Conservation (phyloP, 495 filamentous ascomycete genomes). For the Ramalina intermedia region DNA sequence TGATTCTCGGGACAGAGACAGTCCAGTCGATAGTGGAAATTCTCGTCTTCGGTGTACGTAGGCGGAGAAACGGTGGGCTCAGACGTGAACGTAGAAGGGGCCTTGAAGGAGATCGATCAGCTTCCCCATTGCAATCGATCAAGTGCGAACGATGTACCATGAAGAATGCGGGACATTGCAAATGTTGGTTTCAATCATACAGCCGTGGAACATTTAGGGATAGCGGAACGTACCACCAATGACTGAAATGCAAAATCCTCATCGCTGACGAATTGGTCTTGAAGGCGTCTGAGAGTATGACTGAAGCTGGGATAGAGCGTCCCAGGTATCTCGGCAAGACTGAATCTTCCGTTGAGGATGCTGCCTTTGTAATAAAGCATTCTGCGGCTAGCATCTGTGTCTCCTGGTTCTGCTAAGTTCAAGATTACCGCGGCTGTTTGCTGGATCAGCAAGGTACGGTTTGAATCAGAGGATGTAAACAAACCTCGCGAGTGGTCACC, state of each 20-base stretch:
- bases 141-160: too few species aligned
- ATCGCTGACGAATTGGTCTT: slow-evolving; percentile 7
- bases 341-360: slow-evolving; percentile 5
- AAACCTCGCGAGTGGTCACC: slow-evolving; percentile 15
- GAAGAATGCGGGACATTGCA: too few species aligned
- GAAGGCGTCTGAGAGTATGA: slow-evolving; percentile 10
- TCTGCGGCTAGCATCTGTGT: slow-evolving; percentile 9
- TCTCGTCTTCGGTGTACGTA: slow-evolving; percentile 27
- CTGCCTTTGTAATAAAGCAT: slow-evolving; percentile 7
- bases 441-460: background rate
- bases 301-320: slow-evolving; percentile 32
- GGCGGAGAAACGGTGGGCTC: slow-evolving; percentile 26
- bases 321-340: slow-evolving; percentile 50
- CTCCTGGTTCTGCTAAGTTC: slow-evolving; percentile 9
- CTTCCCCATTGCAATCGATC: too few species aligned
- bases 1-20: slow-evolving; percentile 19
- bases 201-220: too few species aligned
- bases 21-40: slow-evolving; percentile 31
- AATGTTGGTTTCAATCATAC: too few species aligned
- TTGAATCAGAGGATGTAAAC: background rate
- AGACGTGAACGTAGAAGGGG: slow-evolving; percentile 20
- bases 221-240: slow-evolving; percentile 19
- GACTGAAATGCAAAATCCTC: slow-evolving; percentile 38
- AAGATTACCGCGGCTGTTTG: slow-evolving; percentile 9
- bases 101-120: slow-evolving; percentile 3